Evolutionary conservation across 2,329 filamentous ascomycete genomes (phyloP).

Genomic region (Calonectria naviculata): DNA sequence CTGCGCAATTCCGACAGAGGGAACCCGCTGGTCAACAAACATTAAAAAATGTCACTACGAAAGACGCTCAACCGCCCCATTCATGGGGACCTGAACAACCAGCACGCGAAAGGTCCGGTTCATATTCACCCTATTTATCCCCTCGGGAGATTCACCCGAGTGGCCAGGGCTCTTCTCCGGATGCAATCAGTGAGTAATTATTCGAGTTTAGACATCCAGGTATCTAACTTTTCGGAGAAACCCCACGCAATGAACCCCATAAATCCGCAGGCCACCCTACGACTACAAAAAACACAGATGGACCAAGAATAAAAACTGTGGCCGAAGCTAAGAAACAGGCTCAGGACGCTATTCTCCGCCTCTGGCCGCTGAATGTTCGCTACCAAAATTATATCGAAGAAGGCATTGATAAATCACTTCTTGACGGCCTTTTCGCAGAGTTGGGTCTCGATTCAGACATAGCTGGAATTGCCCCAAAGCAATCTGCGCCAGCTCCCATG

Average conservation of each 20-base stretch:
- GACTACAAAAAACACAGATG: background rate
- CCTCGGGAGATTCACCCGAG: slow-evolving; percentile 56
- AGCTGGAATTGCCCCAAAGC: background rate
- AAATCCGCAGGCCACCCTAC: background rate
- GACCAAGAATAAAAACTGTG: slow-evolving; percentile 21
- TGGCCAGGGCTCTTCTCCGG: slow-evolving; percentile 19
- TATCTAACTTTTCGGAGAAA: slow-evolving; percentile 29
- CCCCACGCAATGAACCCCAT: background rate
- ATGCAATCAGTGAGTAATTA: slow-evolving; percentile 17
- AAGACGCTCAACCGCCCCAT: background rate
- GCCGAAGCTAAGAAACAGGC: slow-evolving; percentile 67
- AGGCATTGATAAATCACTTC: slow-evolving; percentile 72
- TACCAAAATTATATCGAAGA: slow-evolving; percentile 80
- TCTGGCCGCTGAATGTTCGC: slow-evolving; percentile 75
- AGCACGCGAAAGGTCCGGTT: slow-evolving; percentile 59
- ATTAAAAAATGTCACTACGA: background rate
- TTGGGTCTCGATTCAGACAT: slow-evolving; percentile 66
- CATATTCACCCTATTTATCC: slow-evolving; percentile 64
- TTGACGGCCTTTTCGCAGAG: slow-evolving; percentile 75
- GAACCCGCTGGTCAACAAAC: slow-evolving; percentile 5
- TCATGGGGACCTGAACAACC: slow-evolving; percentile 6
- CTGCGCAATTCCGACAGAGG: background rate
- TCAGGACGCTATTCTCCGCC: slow-evolving; percentile 72
- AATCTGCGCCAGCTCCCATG: background rate
- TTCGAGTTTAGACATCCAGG: background rate